These are phyloP conservation scores for Naumovozyma castellii DNA, from an alignment of 805 yeast genomes.

Conservation along the genomic window DNA sequence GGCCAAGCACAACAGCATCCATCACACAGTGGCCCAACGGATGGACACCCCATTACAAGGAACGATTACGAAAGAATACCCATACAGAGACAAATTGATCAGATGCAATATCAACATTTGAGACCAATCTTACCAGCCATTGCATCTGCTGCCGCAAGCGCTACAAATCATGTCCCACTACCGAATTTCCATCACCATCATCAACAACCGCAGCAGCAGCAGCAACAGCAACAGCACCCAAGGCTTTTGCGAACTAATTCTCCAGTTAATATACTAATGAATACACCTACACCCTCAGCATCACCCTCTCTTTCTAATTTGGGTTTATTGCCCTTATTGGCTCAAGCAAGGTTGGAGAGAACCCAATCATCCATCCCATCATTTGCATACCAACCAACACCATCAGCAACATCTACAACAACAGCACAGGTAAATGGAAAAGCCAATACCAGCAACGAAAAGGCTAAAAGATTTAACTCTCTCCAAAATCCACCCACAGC, in stretches of 20 bases:
- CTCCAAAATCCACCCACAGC: not conserved
- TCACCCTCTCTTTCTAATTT: not conserved
- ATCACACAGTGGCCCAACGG: slow-evolving; percentile 2
- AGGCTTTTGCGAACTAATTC: slow-evolving; percentile 1
- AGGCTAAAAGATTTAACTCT: not conserved
- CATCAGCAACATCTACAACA: slow-evolving; percentile 10
- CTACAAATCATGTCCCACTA: not conserved
- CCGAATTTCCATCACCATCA: not conserved
- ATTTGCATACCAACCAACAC: slow-evolving; percentile 2
- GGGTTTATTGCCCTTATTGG: not conserved
- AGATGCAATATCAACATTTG: not conserved
- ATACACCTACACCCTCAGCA: not conserved
- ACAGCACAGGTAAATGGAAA: slow-evolving; percentile 6
- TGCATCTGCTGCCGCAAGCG: not conserved
- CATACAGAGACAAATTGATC: not conserved
- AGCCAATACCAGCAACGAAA: slow-evolving; percentile 4
- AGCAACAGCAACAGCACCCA: slow-evolving; percentile 3
- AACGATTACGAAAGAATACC: not conserved
- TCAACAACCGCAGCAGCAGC: slow-evolving; percentile 3
- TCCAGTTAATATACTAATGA: not conserved
- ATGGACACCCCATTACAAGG: not conserved
- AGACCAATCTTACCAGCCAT: not conserved
- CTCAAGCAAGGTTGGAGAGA: not conserved
- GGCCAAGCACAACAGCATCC: slow-evolving; percentile 2
- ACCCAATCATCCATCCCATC: not conserved